Evolutionary conservation across 345 rosid genomes (phyloP), one percentile per base, ranked within the genome.

Genomic region (Pelargonium nanum): DNA sequence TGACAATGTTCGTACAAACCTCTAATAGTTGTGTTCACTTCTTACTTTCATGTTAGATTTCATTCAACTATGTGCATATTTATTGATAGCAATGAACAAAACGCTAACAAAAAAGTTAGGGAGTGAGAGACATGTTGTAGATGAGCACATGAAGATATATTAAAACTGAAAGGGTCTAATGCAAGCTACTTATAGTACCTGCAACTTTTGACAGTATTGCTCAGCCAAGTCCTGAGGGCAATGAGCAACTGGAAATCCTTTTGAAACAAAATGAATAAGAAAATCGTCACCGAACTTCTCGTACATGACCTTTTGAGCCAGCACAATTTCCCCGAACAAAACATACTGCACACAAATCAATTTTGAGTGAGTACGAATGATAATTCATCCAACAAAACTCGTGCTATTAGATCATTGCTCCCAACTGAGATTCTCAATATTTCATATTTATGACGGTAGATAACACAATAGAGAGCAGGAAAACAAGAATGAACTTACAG

Each of bases 301-400:
- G 56, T 85, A 89, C 96, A 93, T 89, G 73, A 89, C 81, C 75
- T 85, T 93, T 82, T 93, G 97, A 69, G 83, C 94, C 70, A 65
- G 67, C 60, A 84, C 87, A 75, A 87, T 89, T 78, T 93, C 99
- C 63, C 87, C 90, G 51, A 87, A 87, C 83, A 93, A 72, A 64
- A 70, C 57, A 59, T 78, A 81, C 99, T 93, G 91, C 67, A 62
- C 65, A 24, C 21, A 69, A 55, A 67, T 17, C 48, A 8, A 7
- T 12, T 40, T 40, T 40, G 15, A 40, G 48, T 2, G 15, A 9
- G 8, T 6, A 52, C 4, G 10, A 59, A 59, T 24, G 50, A 56
- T 6, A 24, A 50, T 6, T 40, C 16, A 40, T 40, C 15, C 48
- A 40, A 40, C 48, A 40, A 7, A 17, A 40, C n/a, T n/a, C 44